Evolutionary conservation across 1,139 yeast species (phyloP), one percentile per base, ranked within the genome.

Genomic region (Blastobotrys raffinosifermentans): DNA sequence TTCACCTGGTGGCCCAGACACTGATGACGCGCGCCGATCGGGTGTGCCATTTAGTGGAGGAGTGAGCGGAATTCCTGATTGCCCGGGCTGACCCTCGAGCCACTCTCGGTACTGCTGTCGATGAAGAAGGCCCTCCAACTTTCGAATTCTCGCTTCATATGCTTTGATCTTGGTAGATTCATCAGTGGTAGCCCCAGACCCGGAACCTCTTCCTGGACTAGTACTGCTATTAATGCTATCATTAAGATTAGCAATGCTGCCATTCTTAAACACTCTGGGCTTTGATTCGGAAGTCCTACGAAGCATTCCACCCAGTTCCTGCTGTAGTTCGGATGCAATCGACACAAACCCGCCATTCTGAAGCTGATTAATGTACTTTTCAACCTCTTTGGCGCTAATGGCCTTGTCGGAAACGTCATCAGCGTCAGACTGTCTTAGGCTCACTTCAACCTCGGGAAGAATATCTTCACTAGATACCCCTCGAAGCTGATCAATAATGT

Each of bases 101-200:
- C 31, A 20, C 8, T 38, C 39, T n/a, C 40, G 37, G 33, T 39
- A 56, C 35, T 59, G 63, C 39, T 64, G 66, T 7, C 58, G 44
- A 26, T 62, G 62, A 25, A 68, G 52, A 31, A 61, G 54, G 22
- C 52, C 61, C 35, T 65, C 67, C 29, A 67, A 54, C 41, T 62
- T 50, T 26, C 63, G 55, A 34, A 64, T 59, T 19, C 69, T 54
- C 18, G 64, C 47, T 42, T 66, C 63, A 35, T 64, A 56, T 19
- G 53, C 52, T 25, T 46, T 45, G 10, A 54, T 48, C 41, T 9
- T 46, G 27, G 13, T 13, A n/a, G n/a, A n/a, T n/a, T n/a, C n/a
- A n/a, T n/a, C n/a, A n/a, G n/a, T n/a, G n/a, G n/a, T n/a, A n/a
- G n/a, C n/a, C n/a, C n/a, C n/a, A n/a, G n/a, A n/a, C n/a, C n/a